Evolutionary conservation across 225 moss, liverwort and hornwort genomes (phyloP).

Genomic region (Lunularia cruciata): DNA sequence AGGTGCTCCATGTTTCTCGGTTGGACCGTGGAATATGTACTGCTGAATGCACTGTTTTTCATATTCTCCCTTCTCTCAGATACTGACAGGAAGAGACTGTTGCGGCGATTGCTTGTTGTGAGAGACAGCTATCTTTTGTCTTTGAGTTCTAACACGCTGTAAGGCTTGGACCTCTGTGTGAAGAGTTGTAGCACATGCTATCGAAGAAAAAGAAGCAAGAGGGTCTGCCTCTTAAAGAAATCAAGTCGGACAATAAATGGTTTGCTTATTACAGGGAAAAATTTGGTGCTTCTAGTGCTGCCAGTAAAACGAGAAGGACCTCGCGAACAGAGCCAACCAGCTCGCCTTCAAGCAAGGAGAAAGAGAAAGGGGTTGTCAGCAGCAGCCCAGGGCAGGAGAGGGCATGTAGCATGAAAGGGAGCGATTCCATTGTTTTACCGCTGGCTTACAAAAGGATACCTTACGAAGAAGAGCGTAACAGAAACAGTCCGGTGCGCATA

Average conservation of each 20-base stretch:
- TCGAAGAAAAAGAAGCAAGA: conserved; percentile 43
- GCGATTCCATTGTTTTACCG: conserved; percentile 51
- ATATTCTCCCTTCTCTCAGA: neutral
- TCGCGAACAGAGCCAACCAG: conserved; percentile 1
- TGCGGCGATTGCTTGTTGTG: neutral
- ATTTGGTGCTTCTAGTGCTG: conserved; percentile 18
- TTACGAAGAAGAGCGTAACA: conserved; percentile 32
- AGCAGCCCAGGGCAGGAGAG: conserved; percentile 29
- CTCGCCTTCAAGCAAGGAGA: conserved; percentile 10
- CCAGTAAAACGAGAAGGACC: conserved; percentile 11
- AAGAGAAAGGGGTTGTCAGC: neutral
- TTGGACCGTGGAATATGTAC: conserved; percentile 10
- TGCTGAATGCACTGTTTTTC: conserved; percentile 25
- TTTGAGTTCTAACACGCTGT: neutral
- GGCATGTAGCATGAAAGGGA: conserved; percentile 56
- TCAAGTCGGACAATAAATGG: conserved; percentile 34
- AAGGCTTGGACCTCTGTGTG: neutral
- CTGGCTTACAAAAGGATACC: conserved; percentile 32
- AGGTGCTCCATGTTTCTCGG: conserved; percentile 20
- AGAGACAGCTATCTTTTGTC: neutral
- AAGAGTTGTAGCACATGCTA: conserved; percentile 40
- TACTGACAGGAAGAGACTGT: neutral
- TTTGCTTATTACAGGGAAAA: conserved; percentile 44
- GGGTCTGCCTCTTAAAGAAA: conserved; percentile 27
- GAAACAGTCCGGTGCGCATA: conserved; percentile 33